Base-by-base conservation (phyloP, 306 rosid species). In the Cicer arietinum region DNA sequence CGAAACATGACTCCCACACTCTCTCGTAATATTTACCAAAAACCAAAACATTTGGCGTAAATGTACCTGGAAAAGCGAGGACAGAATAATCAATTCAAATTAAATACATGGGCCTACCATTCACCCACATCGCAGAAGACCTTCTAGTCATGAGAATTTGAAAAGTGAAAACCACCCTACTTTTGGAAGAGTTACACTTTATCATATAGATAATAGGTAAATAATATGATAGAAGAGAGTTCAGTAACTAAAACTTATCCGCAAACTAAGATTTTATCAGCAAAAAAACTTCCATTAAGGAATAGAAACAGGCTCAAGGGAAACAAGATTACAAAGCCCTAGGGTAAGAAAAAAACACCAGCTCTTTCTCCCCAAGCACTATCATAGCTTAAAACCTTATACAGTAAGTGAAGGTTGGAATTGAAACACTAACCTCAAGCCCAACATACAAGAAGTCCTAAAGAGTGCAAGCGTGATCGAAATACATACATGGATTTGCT, bases 161-260 rank as follows among this genome's bases (percentile, higher is more conserved):
- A 66, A 46, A 17, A 71, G n/a, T 9, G 20, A 66, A 46, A 17
- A 71, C 22, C 63, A 17, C 52, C 72, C 30, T 1, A 63, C 42
- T 63, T 50, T 48, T 12, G 45, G 60, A 17, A 41, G 18, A 25
- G 45, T 72, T 44, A 61, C 63, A 56, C 63, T 54, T 66, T 41
- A 67, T 73, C 11, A 30, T 30, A 30, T 30, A 30, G 35, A 30
- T 30, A 30, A 14, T 14, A 67, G 35, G 66, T 25, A 50, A 74
- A 40, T 52, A 65, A 9, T n/a, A 65, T 13, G 44, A 37, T 57
- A 37, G 52, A 46, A 68, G 51, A 35, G 45, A 75, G 44, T 7
- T 16, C 62, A 48, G 70, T 20, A 16, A 58, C 42, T 39, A 77
- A 56, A 59, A 20, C 48, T 62, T 68, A 59, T 77, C 43, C 54